These are phyloP conservation scores for Mycena epipterygia DNA, from an alignment of 768 basidiomycete species.

Conservation along the genomic window DNA sequence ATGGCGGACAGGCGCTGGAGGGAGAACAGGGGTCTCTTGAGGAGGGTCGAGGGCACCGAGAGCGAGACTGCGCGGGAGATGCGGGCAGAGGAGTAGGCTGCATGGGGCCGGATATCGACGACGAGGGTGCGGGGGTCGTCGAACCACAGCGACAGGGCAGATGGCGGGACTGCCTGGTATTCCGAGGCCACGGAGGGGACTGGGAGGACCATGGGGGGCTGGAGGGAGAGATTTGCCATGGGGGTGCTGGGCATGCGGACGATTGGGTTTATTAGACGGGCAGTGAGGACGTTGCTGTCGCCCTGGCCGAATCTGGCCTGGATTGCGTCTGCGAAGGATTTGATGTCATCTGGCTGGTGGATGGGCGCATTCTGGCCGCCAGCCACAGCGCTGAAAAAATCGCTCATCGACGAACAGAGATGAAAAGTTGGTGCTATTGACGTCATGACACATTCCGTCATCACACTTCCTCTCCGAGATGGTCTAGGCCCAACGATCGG, in stretches of 20 bases:
- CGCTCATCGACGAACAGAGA: conserved; percentile 39
- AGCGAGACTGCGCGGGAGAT: conserved; percentile 82
- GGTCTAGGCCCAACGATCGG: no score
- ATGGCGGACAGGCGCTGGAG: conserved; percentile 83
- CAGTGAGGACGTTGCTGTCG: conserved; percentile 49
- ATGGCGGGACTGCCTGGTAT: conserved; percentile 46
- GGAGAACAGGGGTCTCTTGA: conserved; percentile 91
- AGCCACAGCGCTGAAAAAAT: conserved; percentile 58
- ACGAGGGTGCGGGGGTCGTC: conserved; percentile 65
- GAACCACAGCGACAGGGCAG: conserved; percentile 48
- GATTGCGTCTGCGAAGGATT: conserved; percentile 70
- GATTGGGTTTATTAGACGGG: conserved; percentile 49
- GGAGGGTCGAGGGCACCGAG: conserved; percentile 93
- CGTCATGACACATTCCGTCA: no score
- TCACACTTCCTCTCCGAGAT: no score
- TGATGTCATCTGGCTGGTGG: conserved; percentile 45
- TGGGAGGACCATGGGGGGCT: background rate
- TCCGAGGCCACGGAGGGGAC: background rate
- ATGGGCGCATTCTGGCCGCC: background rate
- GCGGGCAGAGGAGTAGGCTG: conserved; percentile 76
- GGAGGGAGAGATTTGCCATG: conserved; percentile 39
- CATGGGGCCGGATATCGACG: conserved; percentile 91
- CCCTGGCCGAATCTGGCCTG: conserved; percentile 58
- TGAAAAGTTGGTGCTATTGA: no score
- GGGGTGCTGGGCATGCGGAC: conserved; percentile 40